Evolutionary conservation across 2,329 filamentous ascomycete species (phyloP), one percentile per base, ranked within the genome.

Genomic region (Fusarium domesticum): DNA sequence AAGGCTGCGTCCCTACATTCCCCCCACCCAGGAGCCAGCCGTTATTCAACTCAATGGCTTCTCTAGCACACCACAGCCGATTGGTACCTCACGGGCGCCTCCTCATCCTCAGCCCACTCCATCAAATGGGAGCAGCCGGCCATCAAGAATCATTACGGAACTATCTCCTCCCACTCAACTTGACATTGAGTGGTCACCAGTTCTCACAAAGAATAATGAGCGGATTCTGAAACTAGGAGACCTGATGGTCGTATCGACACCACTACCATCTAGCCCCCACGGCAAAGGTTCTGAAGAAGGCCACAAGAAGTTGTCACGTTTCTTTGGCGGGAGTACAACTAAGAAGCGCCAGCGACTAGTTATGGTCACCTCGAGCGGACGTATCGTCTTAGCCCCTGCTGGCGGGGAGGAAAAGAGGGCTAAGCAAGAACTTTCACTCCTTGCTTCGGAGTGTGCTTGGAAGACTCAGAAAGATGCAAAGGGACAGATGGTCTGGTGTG

Each of bases 101-200:
- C 57, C 69, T 18, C 67, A 67, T 54, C 69, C 64, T 40, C 65
- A 65, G 60, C 65, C 58, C 48, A 64, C 53, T 47, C 48, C 59
- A 18, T 63, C 64, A 2, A 79, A 77, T 41, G 74, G 73, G 28
- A 64, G 68, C 25, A 70, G 73, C 18, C 75, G 89, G 43, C 86
- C 90, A 23, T 78, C 87, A 2, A 78, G 90, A 49, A 83, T 96
- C 48, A 95, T 98, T 48, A 97, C 93, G 1, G 93, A 98, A 66
- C 76, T 98, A 8, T 90, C 93, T 14, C 92, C 93, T n/a, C 93
- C 93, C 1, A 96, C 88, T 39, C 93, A 97, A 65, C 74, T 98
- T 18, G 93, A 98, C 62, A 95, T 98, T 45, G 93, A 98, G 68
- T 98, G 93, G 93, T 96, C 92, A 1, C 93, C 93, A 1, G 91